Evolutionary conservation across 345 rosid species (phyloP).

Genomic region (Eucalyptus sp.): DNA sequence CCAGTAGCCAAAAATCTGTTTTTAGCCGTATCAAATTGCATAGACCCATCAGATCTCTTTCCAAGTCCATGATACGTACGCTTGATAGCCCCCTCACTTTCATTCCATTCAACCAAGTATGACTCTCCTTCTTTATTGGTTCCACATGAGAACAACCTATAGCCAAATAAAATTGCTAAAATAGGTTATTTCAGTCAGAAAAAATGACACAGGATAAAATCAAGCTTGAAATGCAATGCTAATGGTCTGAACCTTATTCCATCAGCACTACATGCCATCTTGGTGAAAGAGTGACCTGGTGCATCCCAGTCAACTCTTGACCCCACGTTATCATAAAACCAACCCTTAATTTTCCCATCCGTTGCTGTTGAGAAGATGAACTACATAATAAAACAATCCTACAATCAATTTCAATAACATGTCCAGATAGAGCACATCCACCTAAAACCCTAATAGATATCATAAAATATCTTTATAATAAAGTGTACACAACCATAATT

Average conservation of each 20-base stretch:
- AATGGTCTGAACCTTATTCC: constrained; percentile 44
- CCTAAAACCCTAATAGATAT: no score
- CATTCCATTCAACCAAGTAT: constrained; percentile 74
- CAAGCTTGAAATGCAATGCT: neutral
- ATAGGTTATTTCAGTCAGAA: neutral
- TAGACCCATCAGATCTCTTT: constrained; percentile 45
- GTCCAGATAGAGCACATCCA: no score
- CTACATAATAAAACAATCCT: no score
- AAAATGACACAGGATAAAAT: neutral
- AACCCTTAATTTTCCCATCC: no score
- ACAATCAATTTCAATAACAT: no score
- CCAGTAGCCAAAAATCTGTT: constrained; percentile 73
- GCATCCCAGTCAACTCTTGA: constrained; percentile 69
- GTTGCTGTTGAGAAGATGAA: no score
- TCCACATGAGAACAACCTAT: constrained; percentile 67
- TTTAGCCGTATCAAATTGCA: constrained; percentile 70
- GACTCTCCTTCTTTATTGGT: constrained; percentile 76
- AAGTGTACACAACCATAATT: no score
- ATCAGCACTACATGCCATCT: constrained; percentile 64
- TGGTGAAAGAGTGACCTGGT: constrained; percentile 49
- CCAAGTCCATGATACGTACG: constrained; percentile 55
- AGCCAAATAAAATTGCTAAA: neutral
- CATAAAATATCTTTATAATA: no score
- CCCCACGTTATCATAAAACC: no score
- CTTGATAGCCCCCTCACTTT: constrained; percentile 47